phyloP scores from a whole-genome alignment of 192 early-diverging fungal genomes.

The Mortierella claussenii region DNA sequence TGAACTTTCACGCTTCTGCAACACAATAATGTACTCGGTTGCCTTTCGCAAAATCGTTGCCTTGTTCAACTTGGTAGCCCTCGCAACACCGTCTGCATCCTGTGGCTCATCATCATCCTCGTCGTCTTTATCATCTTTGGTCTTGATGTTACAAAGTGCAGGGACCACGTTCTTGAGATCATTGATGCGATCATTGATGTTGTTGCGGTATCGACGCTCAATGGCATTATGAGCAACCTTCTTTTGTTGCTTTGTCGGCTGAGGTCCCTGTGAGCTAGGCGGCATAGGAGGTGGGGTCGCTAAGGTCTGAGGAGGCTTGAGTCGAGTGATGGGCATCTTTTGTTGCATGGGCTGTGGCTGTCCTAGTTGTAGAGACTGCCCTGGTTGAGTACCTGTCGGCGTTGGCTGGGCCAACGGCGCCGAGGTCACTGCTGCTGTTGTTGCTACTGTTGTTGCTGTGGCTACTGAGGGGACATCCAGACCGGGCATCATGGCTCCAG shows the following conservation, averaged over 20 bases:
- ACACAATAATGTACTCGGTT: constrained; percentile 87
- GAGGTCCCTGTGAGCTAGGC: constrained; percentile 20
- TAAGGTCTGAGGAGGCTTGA: constrained; percentile 51
- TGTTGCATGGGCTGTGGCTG: constrained; percentile 42
- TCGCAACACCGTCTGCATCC: constrained; percentile 83
- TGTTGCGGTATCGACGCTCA: constrained; percentile 94
- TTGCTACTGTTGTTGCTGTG: not conserved
- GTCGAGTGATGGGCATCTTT: constrained; percentile 61
- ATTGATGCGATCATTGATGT: constrained; percentile 95
- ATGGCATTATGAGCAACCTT: constrained; percentile 97
- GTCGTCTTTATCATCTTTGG: constrained; percentile 68
- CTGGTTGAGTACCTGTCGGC: not conserved
- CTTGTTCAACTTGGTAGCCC: constrained; percentile 91
- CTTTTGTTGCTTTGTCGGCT: constrained; percentile 71
- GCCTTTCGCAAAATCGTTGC: constrained; percentile 92
- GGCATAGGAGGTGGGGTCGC: constrained; percentile 36
- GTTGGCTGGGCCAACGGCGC: not conserved
- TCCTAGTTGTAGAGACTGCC: too few relatives aligned
- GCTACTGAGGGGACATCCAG: constrained; percentile 32
- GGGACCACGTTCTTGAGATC: constrained; percentile 90
- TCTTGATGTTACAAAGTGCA: constrained; percentile 71
- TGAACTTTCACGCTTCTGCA: constrained; percentile 57
- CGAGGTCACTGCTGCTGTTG: constrained; percentile 14
- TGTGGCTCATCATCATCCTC: constrained; percentile 64
- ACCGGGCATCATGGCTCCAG: constrained; percentile 8